Evolutionary conservation across 495 filamentous ascomycete genomes (phyloP), one percentile per base, ranked within the genome.

Genomic region (Glutinoglossum americanum): DNA sequence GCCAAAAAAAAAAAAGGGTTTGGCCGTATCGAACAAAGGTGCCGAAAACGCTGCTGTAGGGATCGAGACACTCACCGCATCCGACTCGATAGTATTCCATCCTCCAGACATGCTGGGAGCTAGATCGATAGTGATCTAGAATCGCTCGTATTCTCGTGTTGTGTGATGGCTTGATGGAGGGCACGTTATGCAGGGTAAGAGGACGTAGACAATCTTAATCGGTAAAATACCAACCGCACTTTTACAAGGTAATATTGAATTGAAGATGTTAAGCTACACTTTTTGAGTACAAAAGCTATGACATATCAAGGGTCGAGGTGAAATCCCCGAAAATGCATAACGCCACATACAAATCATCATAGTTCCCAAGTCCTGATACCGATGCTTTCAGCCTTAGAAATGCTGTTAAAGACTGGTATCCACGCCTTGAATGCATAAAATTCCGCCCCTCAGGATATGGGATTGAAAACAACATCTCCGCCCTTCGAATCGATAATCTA

Each of bases 81-180:
- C 90, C 56, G 87, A 94, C 70, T 97, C 90, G 65, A 97, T 93
- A 67, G 78, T 80, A 62, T 79, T 77, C 82, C 82, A 85, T 26
- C 82, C 82, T 63, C 71, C 80, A 63, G 68, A 69, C 67, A 69
- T 69, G 58, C 25, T 58, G 19, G 26, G 13, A 17, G 53, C 10
- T 23, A 13, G 33, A 56, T 47, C 54, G 44, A 53, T 5, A 30
- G 19, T 13, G 47, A 28, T 3, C 47, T 51, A 7, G 23, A 19
- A 55, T 55, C 25, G 55, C n/a, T 44, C 1, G 35, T 44, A 5
- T 37, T 26, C 26, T 27, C 27, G 33, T 28, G n/a, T 44, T 41
- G 53, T 55, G 6, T 3, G 23, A 32, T 55, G 35, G 3, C 7
- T 28, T 28, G 28, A 55, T 23, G 30, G 21, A 32, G 7, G 19